These are phyloP conservation scores for Phylloporus arenicola DNA, from an alignment of 768 basidiomycete species.

Conservation along the genomic window DNA sequence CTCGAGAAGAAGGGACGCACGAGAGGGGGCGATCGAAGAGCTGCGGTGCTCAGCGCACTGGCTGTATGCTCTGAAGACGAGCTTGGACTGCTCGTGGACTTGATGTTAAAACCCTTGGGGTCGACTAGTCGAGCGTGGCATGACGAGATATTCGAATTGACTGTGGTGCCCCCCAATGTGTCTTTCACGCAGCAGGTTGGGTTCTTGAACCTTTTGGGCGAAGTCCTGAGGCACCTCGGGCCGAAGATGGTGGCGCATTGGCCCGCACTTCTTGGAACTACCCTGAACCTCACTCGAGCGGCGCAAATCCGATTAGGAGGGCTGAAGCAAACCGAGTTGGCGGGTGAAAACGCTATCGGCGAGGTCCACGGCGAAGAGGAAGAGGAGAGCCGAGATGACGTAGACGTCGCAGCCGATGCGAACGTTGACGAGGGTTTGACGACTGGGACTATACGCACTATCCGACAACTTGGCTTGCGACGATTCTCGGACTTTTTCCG, in stretches of 20 bases:
- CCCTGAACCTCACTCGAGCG: slow-evolving; percentile 57
- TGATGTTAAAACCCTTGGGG: slow-evolving; percentile 78
- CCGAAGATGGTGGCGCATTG: slow-evolving; percentile 63
- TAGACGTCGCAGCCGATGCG: slow-evolving; percentile 32
- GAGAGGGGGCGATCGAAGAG: slow-evolving; percentile 59
- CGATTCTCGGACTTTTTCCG: slow-evolving; percentile 87
- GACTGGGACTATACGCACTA: slow-evolving; percentile 47
- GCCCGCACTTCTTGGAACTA: slow-evolving; percentile 68
- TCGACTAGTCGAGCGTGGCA: slow-evolving; percentile 24
- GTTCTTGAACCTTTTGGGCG: no score
- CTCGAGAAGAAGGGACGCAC: slow-evolving; percentile 69
- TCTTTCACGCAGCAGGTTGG: slow-evolving; percentile 64
- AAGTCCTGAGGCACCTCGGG: slow-evolving; percentile 79
- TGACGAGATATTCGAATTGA: slow-evolving; percentile 28
- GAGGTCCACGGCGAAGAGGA: slow-evolving; percentile 31
- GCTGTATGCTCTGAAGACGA: slow-evolving; percentile 69
- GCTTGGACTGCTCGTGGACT: slow-evolving; percentile 68
- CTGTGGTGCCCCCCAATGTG: slow-evolving; percentile 28
- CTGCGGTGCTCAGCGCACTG: slow-evolving; percentile 70
- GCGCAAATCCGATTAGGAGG: slow-evolving; percentile 56
- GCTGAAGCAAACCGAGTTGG: slow-evolving; percentile 19
- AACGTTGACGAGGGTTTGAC: slow-evolving; percentile 26
- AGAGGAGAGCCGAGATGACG: slow-evolving; percentile 34
- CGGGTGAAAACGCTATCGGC: slow-evolving; percentile 12
- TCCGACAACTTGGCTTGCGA: slow-evolving; percentile 82